Evolutionary conservation across 805 yeast genomes (phyloP), one percentile per base, ranked within the genome.

Genomic region (Vanderwaltozyma tropicalis): DNA sequence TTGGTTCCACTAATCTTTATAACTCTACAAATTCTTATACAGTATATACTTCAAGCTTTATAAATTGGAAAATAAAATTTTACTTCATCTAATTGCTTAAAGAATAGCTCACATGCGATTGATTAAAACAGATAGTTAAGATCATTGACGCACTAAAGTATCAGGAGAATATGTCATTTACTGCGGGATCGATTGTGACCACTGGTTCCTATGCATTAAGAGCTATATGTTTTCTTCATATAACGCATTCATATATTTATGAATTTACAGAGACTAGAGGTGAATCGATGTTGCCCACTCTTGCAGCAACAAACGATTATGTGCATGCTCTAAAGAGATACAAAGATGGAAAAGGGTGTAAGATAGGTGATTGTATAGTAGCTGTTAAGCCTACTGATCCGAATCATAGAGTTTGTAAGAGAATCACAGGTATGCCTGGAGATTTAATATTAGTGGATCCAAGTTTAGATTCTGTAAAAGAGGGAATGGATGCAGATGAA

Each of bases 361-460:
- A 69, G 31, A 73, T 80, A 46, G 99, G 99, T 0, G 98, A 92
- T 54, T 71, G 89, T 39, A 72, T 92, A 2, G 92, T 89, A 27
- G 88, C 94, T 2, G 62, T 73, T 22, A 92, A 92, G 56, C 98
- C 99, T 1, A 83, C 94, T 2, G 88, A 82, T 46, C 94, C 95
- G 0, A 68, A 70, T 15, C 83, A 78, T 50, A 65, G 94, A 39
- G 94, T 92, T 2, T 92, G 98, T 53, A 92, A 92, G 52, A 68
- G 99, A 39, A 78, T 92, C 17, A 80, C 95, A 0, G 98, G 97
- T 0, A 80, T 89, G 94, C 94, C 96, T 0, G 97, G 97, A 1
- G 97, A 89, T 63, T 53, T 78, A 14, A 74, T 92, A 3, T 57
- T 80, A 38, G 68, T 83, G 3, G 96, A 92, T 55, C 96, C 96